Conservation (phyloP, 208 protist genomes). For the Porcisia hertigi region DNA sequence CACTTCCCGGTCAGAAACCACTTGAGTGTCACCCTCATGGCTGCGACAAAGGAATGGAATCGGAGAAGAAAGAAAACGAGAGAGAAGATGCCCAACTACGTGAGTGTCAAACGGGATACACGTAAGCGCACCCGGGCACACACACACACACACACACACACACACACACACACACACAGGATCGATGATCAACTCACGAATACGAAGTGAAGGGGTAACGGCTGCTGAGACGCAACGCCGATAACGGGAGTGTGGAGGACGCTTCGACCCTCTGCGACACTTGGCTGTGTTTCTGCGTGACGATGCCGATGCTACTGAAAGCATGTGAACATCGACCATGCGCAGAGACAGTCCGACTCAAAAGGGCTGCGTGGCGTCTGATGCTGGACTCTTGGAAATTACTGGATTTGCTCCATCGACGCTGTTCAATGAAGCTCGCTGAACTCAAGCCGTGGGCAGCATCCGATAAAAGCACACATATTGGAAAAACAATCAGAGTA, state of each 20-base stretch:
- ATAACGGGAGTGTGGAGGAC: not conserved
- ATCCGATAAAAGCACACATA: not conserved
- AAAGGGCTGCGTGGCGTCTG: not conserved
- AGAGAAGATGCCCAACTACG: too few species aligned
- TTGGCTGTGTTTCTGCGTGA: not conserved
- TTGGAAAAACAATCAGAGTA: not conserved
- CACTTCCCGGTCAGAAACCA: conserved; percentile 78
- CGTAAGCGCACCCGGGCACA: not conserved
- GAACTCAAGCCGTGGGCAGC: not conserved
- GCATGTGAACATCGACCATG: not conserved
- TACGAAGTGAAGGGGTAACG: not conserved
- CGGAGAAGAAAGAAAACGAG: not conserved
- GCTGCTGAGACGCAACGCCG: not conserved
- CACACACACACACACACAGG: too few species aligned
- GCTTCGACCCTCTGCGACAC: not conserved
- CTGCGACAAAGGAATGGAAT: not conserved
- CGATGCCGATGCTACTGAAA: not conserved
- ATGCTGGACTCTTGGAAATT: not conserved
- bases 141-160: too few species aligned
- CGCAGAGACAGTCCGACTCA: not conserved
- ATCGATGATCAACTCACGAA: not conserved
- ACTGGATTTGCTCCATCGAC: not conserved
- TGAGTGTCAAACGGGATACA: too few species aligned
- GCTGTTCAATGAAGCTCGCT: not conserved
- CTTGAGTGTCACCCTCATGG: conserved; percentile 66